phyloP scores from a whole-genome alignment of 2,329 filamentous ascomycete genomes.

The Phaeophleospora eucalypticola region DNA sequence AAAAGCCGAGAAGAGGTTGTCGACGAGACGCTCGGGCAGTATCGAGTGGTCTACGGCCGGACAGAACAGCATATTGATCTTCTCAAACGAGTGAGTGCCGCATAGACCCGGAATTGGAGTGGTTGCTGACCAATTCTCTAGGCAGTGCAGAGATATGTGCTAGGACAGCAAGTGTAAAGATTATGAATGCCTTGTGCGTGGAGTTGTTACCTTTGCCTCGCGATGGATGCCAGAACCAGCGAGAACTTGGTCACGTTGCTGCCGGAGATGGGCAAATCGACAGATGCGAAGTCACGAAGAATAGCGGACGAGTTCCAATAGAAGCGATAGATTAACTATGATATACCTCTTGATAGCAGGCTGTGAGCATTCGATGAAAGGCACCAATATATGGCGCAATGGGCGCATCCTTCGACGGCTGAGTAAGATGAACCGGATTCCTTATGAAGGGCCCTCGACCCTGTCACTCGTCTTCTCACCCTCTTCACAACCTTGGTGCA shows the following conservation, averaged over 20 bases:
- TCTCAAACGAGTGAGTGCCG: slow-evolving; percentile 48
- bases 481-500: too few species aligned
- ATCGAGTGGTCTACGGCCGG: slow-evolving; percentile 78
- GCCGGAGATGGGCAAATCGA: too few species aligned
- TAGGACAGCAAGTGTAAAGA: slow-evolving; percentile 1
- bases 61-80: slow-evolving; percentile 70
- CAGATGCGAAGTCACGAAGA: too few species aligned
- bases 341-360: too few species aligned
- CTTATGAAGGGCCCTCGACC: not conserved
- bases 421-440: not conserved
- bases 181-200: not conserved
- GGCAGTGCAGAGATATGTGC: slow-evolving; percentile 14
- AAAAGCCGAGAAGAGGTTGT: slow-evolving; percentile 72
- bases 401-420: not conserved
- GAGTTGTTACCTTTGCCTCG: too few species aligned
- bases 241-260: too few species aligned
- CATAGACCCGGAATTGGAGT: slow-evolving; percentile 6
- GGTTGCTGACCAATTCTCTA: slow-evolving; percentile 4
- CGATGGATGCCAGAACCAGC: too few species aligned
- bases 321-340: too few species aligned
- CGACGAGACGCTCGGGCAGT: slow-evolving; percentile 78
- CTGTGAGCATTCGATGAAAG: too few species aligned
- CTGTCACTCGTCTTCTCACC: too few species aligned
- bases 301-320: too few species aligned
- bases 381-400: not conserved